phyloP scores from a whole-genome alignment of 148 eudicot species.

The Camellia granthamiana region DNA sequence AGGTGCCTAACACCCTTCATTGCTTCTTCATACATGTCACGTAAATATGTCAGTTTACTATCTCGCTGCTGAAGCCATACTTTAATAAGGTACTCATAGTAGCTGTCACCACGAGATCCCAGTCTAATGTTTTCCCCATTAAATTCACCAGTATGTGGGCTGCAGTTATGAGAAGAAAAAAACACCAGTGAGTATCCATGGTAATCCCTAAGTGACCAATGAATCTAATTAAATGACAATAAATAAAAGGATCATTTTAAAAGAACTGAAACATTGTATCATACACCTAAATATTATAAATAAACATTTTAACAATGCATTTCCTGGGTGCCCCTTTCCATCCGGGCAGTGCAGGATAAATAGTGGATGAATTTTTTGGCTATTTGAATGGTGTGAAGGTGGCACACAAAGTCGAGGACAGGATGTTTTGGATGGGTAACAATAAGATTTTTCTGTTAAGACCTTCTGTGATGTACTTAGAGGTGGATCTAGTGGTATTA shows the following conservation, averaged over 20 bases:
- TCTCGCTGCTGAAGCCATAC: slow-evolving; percentile 84
- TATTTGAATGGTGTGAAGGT: too few species aligned
- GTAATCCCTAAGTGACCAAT: neutral
- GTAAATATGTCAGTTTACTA: slow-evolving; percentile 62
- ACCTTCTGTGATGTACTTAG: too few species aligned
- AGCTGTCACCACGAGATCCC: slow-evolving; percentile 99
- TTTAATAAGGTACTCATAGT: slow-evolving; percentile 91
- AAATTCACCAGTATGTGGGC: slow-evolving; percentile 83
- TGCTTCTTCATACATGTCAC: slow-evolving; percentile 88
- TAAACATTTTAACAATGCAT: neutral
- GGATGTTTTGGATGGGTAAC: too few species aligned
- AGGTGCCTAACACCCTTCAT: slow-evolving; percentile 89
- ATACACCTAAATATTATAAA: neutral
- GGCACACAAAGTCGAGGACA: too few species aligned
- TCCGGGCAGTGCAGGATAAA: neutral
- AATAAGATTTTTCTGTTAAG: too few species aligned
- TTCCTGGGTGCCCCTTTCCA: neutral
- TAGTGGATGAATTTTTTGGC: too few species aligned
- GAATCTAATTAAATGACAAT: neutral
- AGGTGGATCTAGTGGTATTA: too few species aligned
- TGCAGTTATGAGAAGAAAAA: slow-evolving; percentile 30
- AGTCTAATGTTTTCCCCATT: slow-evolving; percentile 81
- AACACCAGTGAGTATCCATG: slow-evolving; percentile 7
- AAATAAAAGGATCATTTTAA: neutral
- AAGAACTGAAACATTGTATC: neutral